Conservation (phyloP, 1,284 basidiomycete genomes). For the Ustilago crameri region DNA sequence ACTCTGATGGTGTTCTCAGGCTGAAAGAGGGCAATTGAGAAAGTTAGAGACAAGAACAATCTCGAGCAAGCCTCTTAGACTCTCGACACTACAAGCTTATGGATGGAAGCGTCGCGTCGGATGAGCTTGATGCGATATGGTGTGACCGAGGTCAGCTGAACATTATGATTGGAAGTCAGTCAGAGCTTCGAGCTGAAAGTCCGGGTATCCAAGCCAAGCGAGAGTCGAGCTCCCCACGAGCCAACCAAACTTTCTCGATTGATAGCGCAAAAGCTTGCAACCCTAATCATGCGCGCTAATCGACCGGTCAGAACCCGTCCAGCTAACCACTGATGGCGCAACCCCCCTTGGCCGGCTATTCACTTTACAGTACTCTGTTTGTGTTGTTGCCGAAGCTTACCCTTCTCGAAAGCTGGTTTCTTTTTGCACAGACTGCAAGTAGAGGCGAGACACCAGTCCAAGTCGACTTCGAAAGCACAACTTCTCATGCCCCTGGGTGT, state of each 20-base stretch:
- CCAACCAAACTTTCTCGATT: constrained; percentile 1
- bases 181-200: not conserved
- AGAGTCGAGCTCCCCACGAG: not conserved
- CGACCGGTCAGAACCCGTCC: not conserved
- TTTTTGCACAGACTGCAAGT: too few relatives aligned
- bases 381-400: too few relatives aligned
- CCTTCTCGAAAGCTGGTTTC: too few relatives aligned
- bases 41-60: too few relatives aligned
- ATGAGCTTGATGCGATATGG: constrained; percentile 13
- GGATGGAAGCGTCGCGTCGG: constrained; percentile 9
- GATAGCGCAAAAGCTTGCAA: constrained; percentile 3
- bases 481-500: not conserved
- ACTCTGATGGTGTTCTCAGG: too few relatives aligned
- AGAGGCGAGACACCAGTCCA: too few relatives aligned
- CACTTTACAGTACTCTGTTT: too few relatives aligned
- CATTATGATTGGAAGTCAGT: not conserved
- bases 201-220: not conserved
- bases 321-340: not conserved
- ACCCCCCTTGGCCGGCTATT: too few relatives aligned
- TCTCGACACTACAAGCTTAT: not conserved
- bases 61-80: too few relatives aligned
- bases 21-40: too few relatives aligned
- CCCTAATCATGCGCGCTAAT: constrained; percentile 12
- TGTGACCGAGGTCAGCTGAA: constrained; percentile 25
- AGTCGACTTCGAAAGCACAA: not conserved